These are phyloP conservation scores for Lotmaria passim DNA, from an alignment of 208 protist species.

Conservation along the genomic window DNA sequence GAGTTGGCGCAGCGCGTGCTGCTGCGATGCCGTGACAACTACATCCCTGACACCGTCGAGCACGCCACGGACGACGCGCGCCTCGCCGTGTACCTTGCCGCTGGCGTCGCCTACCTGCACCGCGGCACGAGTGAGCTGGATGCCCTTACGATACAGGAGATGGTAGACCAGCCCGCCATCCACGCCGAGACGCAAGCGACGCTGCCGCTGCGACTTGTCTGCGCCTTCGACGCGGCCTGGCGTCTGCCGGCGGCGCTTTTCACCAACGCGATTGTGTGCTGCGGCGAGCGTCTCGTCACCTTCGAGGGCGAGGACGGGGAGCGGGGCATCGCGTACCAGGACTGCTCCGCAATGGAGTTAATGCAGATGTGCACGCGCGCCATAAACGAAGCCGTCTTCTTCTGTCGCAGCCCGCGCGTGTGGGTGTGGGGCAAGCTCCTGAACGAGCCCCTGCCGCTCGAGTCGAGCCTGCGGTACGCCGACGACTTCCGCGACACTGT, in stretches of 20 bases:
- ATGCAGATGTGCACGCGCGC: slow-evolving; percentile 84
- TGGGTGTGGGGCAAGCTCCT: slow-evolving; percentile 76
- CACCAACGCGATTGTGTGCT: slow-evolving; percentile 71
- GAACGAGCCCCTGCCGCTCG: slow-evolving; percentile 83
- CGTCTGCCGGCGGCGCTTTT: slow-evolving; percentile 81
- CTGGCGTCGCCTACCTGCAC: slow-evolving; percentile 82
- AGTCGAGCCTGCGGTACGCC: slow-evolving; percentile 80
- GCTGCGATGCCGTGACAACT: slow-evolving; percentile 74
- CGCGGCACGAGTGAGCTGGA: slow-evolving; percentile 67
- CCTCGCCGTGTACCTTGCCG: slow-evolving; percentile 63
- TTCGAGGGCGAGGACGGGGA: slow-evolving; percentile 29
- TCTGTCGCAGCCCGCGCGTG: slow-evolving; percentile 62
- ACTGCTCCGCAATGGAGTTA: slow-evolving; percentile 69
- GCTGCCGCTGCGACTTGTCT: slow-evolving; percentile 78
- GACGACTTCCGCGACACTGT: slow-evolving; percentile 80
- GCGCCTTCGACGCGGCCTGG: slow-evolving; percentile 79
- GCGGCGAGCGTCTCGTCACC: slow-evolving; percentile 55
- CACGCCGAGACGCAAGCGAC: slow-evolving; percentile 51
- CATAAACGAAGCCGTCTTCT: slow-evolving; percentile 68
- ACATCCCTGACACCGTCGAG: slow-evolving; percentile 44
- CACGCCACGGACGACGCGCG: slow-evolving; percentile 45
- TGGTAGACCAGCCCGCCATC: slow-evolving; percentile 53
- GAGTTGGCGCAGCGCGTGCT: slow-evolving; percentile 76
- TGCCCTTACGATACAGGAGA: slow-evolving; percentile 57
- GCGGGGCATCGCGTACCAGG: slow-evolving; percentile 31